Base-by-base conservation (phyloP, 2,329 filamentous ascomycete species). In the Pyrenophora seminiperda region DNA sequence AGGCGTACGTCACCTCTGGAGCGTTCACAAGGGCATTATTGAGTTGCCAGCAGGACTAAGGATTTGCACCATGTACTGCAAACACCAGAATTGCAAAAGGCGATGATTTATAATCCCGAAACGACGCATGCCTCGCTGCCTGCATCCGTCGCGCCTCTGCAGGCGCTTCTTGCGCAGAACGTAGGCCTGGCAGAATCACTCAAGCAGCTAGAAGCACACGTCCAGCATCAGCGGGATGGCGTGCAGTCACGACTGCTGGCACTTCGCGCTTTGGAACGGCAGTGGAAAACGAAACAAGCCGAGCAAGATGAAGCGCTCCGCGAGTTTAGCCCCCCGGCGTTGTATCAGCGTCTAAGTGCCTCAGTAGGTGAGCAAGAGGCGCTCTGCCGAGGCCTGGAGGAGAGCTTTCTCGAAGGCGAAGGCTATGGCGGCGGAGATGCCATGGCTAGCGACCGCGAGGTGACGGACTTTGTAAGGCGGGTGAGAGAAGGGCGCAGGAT, bases 291-390 rank as follows among this genome's bases (percentile, higher is more conserved):
- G 61, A 95, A 94, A 73, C 90, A 97, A 73, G 81, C 84, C 1
- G 91, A 94, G 63, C 94, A 96, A 83, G 94, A 97, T 71, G 81
- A 84, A 42, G 91, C 90, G 5, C 77, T 97, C 53, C 84, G 85
- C 29, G 89, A 90, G 1, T 97, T 96, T 76, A 89, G 90, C 19
- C 91, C 93, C 0, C 88, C 90, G 34, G 88, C 89, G 34, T 78
- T 97, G 64, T 97, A 97, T 69, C 89, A 92, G 73, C 82, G 89
- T 42, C 79, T 97, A 9, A 85, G 80, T 37, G 87, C 88, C 50
- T 87, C 85, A 7, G 85, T 95, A 13, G 83, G 84, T 43, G 93
- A 97, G 77, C 92, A 96, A 74, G 91, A 92, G 59, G 79, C 80
- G 13, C 80, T 97, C 13, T 92, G 92, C 60, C 80, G 82, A 50